phyloP scores from a whole-genome alignment of 495 filamentous ascomycete species.

The Emericellopsis terricola region DNA sequence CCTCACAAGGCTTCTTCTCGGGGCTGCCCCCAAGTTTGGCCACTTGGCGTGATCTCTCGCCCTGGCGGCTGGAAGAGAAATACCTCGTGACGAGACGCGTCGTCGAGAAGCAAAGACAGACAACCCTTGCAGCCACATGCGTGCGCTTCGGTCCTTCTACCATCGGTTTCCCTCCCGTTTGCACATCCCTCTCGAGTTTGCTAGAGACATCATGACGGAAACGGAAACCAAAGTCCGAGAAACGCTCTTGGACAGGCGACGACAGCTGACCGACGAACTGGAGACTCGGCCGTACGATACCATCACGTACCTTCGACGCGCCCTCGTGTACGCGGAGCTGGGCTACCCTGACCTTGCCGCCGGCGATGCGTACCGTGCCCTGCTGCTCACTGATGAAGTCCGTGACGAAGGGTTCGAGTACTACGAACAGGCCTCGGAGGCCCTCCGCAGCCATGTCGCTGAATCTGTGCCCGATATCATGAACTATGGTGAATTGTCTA shows the following conservation, averaged over 20 bases:
- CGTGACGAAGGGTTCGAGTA: conserved; percentile 50
- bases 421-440: conserved; percentile 33
- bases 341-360: conserved; percentile 81
- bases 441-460: conserved; percentile 14
- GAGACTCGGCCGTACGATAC: conserved; percentile 51
- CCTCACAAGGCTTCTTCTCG: no score
- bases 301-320: conserved; percentile 56
- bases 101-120: no score
- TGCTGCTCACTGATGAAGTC: conserved; percentile 70
- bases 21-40: no score
- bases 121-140: no score
- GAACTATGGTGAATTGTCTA: conserved; percentile 21
- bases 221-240: no score
- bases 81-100: no score
- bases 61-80: no score
- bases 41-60: no score
- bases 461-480: conserved; percentile 17
- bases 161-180: no score
- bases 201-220: no score
- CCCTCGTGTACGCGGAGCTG: conserved; percentile 49
- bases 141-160: no score
- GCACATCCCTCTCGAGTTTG: no score
- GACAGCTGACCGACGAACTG: conserved; percentile 28
- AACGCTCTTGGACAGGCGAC: conserved; percentile 26
- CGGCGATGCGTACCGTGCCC: conserved; percentile 77